These are phyloP conservation scores for Magnusiomyces clavatus DNA, from an alignment of 1,139 yeast genomes.

Conservation along the genomic window DNA sequence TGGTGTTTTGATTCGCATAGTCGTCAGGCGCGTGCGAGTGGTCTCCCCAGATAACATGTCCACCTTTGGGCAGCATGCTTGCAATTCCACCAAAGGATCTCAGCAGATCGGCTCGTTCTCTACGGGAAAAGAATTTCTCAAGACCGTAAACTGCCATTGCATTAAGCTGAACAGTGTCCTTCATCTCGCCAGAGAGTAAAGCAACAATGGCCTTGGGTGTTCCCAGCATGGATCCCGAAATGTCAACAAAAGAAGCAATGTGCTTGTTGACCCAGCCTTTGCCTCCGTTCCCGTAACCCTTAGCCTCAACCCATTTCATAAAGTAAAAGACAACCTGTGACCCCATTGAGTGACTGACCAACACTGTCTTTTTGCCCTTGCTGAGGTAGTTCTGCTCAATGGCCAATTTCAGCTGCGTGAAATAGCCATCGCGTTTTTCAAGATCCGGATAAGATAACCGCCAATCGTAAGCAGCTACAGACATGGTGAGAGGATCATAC, in stretches of 20 bases:
- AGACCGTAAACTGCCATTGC: constrained; percentile 89
- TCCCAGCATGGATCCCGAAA: constrained; percentile 82
- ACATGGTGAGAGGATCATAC: constrained; percentile 85
- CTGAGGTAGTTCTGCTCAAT: constrained; percentile 50
- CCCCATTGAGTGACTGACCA: constrained; percentile 96
- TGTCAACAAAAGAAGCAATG: constrained; percentile 72
- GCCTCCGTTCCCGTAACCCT: constrained; percentile 91
- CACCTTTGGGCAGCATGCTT: constrained; percentile 95
- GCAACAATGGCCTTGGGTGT: constrained; percentile 94
- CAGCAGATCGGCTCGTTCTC: constrained; percentile 79
- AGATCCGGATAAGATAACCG: constrained; percentile 81
- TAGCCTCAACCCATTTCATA: constrained; percentile 92
- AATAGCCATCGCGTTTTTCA: constrained; percentile 80
- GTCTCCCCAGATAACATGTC: constrained; percentile 81
- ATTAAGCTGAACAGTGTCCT: constrained; percentile 89
- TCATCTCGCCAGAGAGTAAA: constrained; percentile 92
- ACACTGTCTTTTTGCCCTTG: constrained; percentile 65
- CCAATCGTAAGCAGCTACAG: constrained; percentile 94
- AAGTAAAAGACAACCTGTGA: constrained; percentile 81
- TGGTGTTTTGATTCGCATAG: constrained; percentile 35
- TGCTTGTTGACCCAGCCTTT: constrained; percentile 76
- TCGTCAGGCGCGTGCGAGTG: constrained; percentile 42
- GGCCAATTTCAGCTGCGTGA: constrained; percentile 61
- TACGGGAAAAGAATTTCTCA: constrained; percentile 85
- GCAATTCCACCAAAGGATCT: constrained; percentile 90